Conservation (phyloP, 257 asterid species). For the Solanum etuberosum region DNA sequence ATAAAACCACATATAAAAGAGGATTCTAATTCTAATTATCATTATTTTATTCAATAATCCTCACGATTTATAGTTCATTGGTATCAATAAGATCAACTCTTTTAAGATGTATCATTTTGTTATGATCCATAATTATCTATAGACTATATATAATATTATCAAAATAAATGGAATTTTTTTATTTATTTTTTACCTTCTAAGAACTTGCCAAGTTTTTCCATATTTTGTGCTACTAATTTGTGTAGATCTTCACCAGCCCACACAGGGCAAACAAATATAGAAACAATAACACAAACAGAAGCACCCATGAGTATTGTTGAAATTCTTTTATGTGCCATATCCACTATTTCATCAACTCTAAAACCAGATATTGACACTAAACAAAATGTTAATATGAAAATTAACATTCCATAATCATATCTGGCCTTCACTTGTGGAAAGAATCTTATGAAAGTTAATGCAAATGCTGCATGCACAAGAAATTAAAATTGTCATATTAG, state of each 20-base stretch:
- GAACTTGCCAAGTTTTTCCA: conserved; percentile 44
- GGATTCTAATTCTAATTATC: background rate
- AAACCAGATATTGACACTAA: conserved; percentile 59
- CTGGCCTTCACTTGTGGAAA: conserved; percentile 65
- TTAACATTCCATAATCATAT: conserved; percentile 66
- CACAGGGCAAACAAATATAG: conserved; percentile 48
- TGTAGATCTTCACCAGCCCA: conserved; percentile 89
- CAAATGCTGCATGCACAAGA: conserved; percentile 36
- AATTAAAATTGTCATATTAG: background rate
- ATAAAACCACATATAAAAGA: background rate
- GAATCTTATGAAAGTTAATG: conserved; percentile 56
- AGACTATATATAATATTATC: background rate
- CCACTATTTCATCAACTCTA: conserved; percentile 35
- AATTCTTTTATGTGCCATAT: conserved; percentile 41
- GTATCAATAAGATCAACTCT: background rate
- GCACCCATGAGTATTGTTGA: conserved; percentile 58
- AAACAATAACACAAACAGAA: conserved; percentile 38
- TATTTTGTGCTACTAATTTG: conserved; percentile 36
- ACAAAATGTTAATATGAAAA: conserved; percentile 63
- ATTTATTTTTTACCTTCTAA: conserved; percentile 40
- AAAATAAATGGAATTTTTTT: background rate
- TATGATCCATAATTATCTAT: background rate
- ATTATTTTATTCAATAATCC: background rate
- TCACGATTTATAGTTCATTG: background rate
- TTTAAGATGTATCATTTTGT: background rate